Evolutionary conservation across 441 rosid genomes (phyloP), one percentile per base, ranked within the genome.

Genomic region (Kokia cookei): DNA sequence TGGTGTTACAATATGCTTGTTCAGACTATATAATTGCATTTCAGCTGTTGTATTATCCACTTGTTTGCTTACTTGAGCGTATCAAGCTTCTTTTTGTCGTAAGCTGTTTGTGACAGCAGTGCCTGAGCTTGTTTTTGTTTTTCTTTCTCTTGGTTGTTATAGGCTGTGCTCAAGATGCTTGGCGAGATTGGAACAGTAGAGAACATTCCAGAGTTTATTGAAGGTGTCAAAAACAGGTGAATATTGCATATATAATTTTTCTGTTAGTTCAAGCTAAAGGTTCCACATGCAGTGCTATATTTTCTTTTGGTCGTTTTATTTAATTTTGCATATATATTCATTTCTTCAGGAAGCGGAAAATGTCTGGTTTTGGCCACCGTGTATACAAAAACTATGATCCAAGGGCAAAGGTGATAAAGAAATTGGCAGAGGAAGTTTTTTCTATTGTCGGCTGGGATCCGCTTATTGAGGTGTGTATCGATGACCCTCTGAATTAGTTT

Each of bases 321-420:
- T 4, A 59, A 53, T 22, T 59, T 62, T 8, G 5, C 40, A 61
- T 61, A 53, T 50, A 5, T 43, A 43, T 79, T 42, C 22, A 50
- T 54, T 51, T 68, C 8, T 70, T 11, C 68, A 96, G 99, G 86
- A 96, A 92, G 85, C 86, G 92, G 80, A 96, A 96, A 90, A 89
- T 96, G 98, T 96, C 97, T 2, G 99, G 99, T 71, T 96, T 96
- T 84, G 99, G 99, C 58, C 99, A 96, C 75, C 98, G 98, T 61
- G 97, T 96, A 6, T 93, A 96, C 90, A 96, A 93, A 83, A 96
- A 91, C 89, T 96, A 96, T 67, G 99, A 96, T 77, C 99, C 99
- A 1, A 85, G 98, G 77, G 99, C 99, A 37, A 96, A 88, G 82
- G 97, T 93, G 83, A 92, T 96, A 22, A 92, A 76, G 82, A 92